Conservation (phyloP, 805 yeast species). For the Kuraishia molischiana region DNA sequence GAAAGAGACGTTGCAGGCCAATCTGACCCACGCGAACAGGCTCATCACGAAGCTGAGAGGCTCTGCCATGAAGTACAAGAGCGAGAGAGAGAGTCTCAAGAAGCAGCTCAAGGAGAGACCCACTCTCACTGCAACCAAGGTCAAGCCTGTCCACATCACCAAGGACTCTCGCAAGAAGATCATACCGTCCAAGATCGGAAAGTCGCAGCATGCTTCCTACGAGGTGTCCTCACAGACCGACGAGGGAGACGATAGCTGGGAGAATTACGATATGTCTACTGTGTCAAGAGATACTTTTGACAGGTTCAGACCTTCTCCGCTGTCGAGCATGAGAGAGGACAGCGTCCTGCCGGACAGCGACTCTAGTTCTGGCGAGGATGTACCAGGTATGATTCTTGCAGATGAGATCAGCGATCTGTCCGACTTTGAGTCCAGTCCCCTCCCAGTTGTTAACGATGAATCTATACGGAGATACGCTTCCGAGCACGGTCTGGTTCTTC, state of each 20-base stretch:
- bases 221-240: neutral
- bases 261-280: neutral
- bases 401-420: neutral
- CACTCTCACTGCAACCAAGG: neutral
- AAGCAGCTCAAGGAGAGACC: constrained; percentile 5
- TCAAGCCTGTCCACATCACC: neutral
- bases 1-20: constrained; percentile 54
- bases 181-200: neutral
- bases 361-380: neutral
- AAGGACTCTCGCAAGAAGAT: neutral
- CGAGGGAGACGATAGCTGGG: constrained; percentile 1
- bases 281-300: neutral
- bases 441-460: neutral
- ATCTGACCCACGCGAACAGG: constrained; percentile 54
- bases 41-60: constrained; percentile 52
- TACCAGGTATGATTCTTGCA: neutral
- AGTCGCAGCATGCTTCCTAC: neutral
- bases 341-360: neutral
- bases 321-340: neutral
- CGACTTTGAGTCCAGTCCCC: neutral
- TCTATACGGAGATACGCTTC: constrained; percentile 1
- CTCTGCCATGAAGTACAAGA: constrained; percentile 32
- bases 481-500: constrained; percentile 12
- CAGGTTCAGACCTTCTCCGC: neutral
- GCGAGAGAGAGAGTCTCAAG: constrained; percentile 27